Evolutionary conservation across 2,329 filamentous ascomycete species (phyloP).

Genomic region (Paecilomyces variotii): DNA sequence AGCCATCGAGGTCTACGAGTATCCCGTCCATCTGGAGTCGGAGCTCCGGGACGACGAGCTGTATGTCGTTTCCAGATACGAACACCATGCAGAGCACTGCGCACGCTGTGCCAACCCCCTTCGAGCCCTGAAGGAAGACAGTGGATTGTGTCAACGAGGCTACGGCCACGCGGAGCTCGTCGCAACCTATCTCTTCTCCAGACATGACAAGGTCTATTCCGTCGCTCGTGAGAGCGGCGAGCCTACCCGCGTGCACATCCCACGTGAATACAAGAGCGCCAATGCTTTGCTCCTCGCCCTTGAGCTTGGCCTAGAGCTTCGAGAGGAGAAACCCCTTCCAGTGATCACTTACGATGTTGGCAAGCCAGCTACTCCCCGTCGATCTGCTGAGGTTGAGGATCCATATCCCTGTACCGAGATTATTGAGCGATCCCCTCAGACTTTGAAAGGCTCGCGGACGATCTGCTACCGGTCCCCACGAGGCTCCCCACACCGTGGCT

Average conservation of each 20-base stretch:
- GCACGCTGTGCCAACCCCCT: conserved; percentile 22
- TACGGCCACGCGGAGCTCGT: conserved; percentile 24
- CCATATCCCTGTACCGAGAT: conserved; percentile 16
- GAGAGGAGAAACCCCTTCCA: conserved; percentile 10
- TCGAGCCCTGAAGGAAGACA: conserved; percentile 16
- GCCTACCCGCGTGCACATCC: conserved; percentile 35
- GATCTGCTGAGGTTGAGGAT: conserved; percentile 4
- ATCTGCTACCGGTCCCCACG: conserved; percentile 29
- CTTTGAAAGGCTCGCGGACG: conserved; percentile 19
- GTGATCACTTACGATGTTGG: conserved; percentile 26
- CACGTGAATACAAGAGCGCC: conserved; percentile 25
- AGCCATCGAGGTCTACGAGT: conserved; percentile 4
- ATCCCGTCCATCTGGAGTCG: conserved; percentile 4
- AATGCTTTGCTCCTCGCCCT: conserved; percentile 34
- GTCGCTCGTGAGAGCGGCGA: conserved; percentile 30
- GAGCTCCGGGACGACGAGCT: conserved; percentile 22
- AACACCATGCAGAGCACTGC: conserved; percentile 27
- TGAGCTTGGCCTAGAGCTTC: conserved; percentile 31
- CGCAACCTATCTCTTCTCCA: conserved; percentile 27
- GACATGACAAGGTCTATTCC: conserved; percentile 32
- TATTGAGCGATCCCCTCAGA: conserved; percentile 20
- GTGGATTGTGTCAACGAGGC: conserved; percentile 26
- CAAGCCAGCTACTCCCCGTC: conserved; percentile 22
- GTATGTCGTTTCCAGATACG: conserved; percentile 26
- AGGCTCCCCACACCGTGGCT: conserved; percentile 25